These are phyloP conservation scores for Gossypium lobatum DNA, from an alignment of 441 rosid species.

Conservation along the genomic window DNA sequence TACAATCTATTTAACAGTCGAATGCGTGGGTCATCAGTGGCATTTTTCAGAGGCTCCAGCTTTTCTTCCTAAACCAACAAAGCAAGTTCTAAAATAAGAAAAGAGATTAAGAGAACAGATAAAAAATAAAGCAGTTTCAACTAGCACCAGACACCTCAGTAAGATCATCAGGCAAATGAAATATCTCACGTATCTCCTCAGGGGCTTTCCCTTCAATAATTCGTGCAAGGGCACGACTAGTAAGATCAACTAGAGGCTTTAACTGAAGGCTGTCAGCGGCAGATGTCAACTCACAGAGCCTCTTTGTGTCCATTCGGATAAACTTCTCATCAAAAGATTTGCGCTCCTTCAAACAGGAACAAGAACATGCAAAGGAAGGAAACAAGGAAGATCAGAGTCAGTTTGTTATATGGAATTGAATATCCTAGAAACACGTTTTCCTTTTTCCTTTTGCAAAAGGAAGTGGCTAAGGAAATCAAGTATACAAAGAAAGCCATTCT, in stretches of 20 bases:
- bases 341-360: slow-evolving; percentile 37
- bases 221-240: slow-evolving; percentile 73
- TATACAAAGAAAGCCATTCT: slow-evolving; percentile 14
- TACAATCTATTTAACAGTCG: slow-evolving; percentile 59
- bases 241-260: slow-evolving; percentile 68
- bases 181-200: slow-evolving; percentile 74
- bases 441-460: neutral
- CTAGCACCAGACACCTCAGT: slow-evolving; percentile 53
- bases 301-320: slow-evolving; percentile 66
- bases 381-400: neutral
- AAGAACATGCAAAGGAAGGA: neutral
- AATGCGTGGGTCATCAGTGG: slow-evolving; percentile 67
- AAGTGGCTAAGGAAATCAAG: neutral
- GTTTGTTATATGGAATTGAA: neutral
- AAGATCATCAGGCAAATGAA: slow-evolving; percentile 76
- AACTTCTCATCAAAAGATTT: slow-evolving; percentile 64
- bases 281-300: slow-evolving; percentile 72
- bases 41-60: slow-evolving; percentile 65
- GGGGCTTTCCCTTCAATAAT: slow-evolving; percentile 66
- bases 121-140: slow-evolving; percentile 19
- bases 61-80: slow-evolving; percentile 52
- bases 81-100: slow-evolving; percentile 16
- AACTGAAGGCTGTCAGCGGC: slow-evolving; percentile 74
- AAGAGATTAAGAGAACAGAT: slow-evolving; percentile 1
- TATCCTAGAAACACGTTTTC: neutral